Percentiles rank a stretch among this genome's conserved stretches.
Conservation (phyloP, 805 yeast genomes). For the Schwanniomyces yamadae region DNA sequence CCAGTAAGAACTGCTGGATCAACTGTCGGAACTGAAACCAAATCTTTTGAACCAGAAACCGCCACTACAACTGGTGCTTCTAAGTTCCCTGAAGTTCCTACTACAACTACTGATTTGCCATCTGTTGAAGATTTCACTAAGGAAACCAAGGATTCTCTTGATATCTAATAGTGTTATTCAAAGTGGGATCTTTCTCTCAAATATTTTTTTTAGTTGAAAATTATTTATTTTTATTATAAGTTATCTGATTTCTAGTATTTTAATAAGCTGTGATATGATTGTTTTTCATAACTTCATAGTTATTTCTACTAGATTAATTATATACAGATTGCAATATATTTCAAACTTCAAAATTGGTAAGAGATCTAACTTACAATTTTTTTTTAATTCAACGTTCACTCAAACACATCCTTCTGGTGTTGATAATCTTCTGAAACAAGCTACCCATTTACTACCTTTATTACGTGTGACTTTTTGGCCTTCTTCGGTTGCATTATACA, state of each 20-base stretch:
- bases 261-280: too few species aligned
- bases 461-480: constrained; percentile 95
- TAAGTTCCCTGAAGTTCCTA: constrained; percentile 44
- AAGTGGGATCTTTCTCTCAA: background rate
- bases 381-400: constrained; percentile 2
- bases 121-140: constrained; percentile 25
- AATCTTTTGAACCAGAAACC: constrained; percentile 17
- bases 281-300: too few species aligned
- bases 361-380: background rate
- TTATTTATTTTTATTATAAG: too few species aligned
- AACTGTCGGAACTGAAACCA: constrained; percentile 47
- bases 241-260: too few species aligned
- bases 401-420: constrained; percentile 44
- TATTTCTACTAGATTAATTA: too few species aligned
- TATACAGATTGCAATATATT: too few species aligned
- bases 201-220: background rate
- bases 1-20: constrained; percentile 73
- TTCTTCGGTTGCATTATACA: constrained; percentile 95
- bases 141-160: constrained; percentile 16
- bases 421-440: constrained; percentile 78
- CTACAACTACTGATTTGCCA: constrained; percentile 17
- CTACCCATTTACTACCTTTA: constrained; percentile 81
- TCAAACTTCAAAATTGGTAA: too few species aligned
- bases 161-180: constrained; percentile 2
- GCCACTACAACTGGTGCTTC: constrained; percentile 35